phyloP scores from a whole-genome alignment of 2,329 filamentous ascomycete species.

The Monilinia laxa region DNA sequence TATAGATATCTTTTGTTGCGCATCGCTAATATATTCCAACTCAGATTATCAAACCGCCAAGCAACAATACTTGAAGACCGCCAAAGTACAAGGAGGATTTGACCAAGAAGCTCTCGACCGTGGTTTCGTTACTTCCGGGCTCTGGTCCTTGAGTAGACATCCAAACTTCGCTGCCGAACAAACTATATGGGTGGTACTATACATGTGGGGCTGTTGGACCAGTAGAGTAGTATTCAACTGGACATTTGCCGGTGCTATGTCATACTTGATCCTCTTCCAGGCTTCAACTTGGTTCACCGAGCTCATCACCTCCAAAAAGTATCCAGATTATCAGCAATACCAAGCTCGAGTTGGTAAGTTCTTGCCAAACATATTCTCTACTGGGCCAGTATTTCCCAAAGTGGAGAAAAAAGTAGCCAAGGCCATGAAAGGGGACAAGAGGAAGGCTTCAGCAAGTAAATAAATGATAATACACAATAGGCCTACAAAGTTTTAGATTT shows the following conservation, averaged over 20 bases:
- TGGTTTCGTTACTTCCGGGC: constrained; percentile 79
- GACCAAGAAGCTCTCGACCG: constrained; percentile 77
- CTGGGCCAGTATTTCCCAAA: background rate
- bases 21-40: constrained; percentile 13
- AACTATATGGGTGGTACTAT: constrained; percentile 81
- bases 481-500: background rate
- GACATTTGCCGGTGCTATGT: constrained; percentile 67
- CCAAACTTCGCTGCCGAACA: constrained; percentile 96
- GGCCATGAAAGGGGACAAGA: background rate
- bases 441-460: constrained; percentile 4
- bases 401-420: constrained; percentile 18
- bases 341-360: constrained; percentile 82
- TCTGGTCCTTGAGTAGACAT: constrained; percentile 87
- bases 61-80: constrained; percentile 68
- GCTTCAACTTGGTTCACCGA: constrained; percentile 88
- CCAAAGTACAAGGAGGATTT: constrained; percentile 65
- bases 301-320: constrained; percentile 74
- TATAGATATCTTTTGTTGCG: constrained; percentile 2
- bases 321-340: constrained; percentile 83
- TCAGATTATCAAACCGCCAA: constrained; percentile 80
- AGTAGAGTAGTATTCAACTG: constrained; percentile 74
- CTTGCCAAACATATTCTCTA: constrained; percentile 54
- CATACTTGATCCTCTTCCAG: constrained; percentile 80
- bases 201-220: constrained; percentile 81
- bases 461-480: constrained; percentile 7